Evolutionary conservation across 345 rosid genomes (phyloP).

Genomic region (Brassica nigra): DNA sequence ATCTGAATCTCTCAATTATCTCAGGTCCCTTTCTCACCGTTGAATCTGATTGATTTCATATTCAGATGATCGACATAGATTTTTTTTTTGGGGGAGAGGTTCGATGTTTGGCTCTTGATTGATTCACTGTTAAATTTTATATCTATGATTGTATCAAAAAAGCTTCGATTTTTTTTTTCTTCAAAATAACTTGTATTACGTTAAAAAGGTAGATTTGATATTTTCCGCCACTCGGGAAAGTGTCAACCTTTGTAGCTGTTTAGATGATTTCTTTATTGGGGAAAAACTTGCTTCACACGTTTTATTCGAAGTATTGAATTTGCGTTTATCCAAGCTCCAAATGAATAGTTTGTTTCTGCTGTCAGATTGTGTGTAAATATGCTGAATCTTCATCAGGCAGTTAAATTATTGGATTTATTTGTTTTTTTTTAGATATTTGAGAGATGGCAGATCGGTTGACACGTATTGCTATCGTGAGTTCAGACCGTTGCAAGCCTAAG

Average conservation of each 20-base stretch:
- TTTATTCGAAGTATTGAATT: background rate
- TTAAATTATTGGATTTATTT: background rate
- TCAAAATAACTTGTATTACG: background rate
- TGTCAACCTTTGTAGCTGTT: conserved; percentile 10
- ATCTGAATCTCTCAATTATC: conserved; percentile 19
- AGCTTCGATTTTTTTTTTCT: background rate
- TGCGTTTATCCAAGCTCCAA: background rate
- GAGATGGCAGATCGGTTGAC: conserved; percentile 93
- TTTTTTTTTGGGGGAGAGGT: background rate
- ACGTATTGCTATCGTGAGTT: conserved; percentile 90
- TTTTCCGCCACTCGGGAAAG: background rate
- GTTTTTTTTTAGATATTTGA: conserved; percentile 27
- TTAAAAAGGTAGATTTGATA: background rate
- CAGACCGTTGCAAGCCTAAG: conserved; percentile 94
- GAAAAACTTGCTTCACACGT: background rate
- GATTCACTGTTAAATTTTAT: background rate
- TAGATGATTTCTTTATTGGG: background rate
- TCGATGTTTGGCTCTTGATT: background rate
- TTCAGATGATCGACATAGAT: background rate
- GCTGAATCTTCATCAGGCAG: conserved; percentile 7
- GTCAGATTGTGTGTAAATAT: background rate
- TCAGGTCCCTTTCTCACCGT: conserved; percentile 3
- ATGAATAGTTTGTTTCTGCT: background rate
- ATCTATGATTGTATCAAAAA: background rate
- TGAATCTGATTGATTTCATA: background rate